phyloP scores from a whole-genome alignment of 768 basidiomycete species.

The Coprinopsis sp. region DNA sequence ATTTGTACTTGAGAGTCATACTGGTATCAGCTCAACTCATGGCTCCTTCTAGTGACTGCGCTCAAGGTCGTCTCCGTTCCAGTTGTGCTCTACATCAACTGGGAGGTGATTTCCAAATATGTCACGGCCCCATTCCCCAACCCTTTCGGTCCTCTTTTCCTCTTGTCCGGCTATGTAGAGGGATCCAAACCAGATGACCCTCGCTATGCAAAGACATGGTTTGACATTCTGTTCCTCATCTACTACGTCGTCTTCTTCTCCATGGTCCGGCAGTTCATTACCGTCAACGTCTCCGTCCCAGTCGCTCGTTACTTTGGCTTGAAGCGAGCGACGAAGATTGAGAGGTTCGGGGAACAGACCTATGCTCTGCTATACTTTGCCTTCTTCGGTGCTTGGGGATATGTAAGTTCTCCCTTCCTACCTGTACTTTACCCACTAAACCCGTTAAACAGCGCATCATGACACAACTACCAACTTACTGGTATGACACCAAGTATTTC shows the following conservation, averaged over 20 bases:
- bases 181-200: conserved; percentile 48
- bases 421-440: conserved; percentile 4
- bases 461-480: conserved; percentile 75
- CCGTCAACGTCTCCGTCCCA: conserved; percentile 59
- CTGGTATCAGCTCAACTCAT: neutral
- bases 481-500: conserved; percentile 78
- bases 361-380: conserved; percentile 84
- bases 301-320: conserved; percentile 72
- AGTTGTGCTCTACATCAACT: conserved; percentile 57
- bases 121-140: conserved; percentile 51
- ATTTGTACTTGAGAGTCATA: neutral
- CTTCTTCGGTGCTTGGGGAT: conserved; percentile 67
- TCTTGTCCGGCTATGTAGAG: conserved; percentile 62
- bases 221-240: conserved; percentile 74
- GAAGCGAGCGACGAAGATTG: conserved; percentile 57
- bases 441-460: conserved; percentile 63
- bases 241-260: conserved; percentile 90
- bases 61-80: conserved; percentile 63
- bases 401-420: conserved; percentile 46
- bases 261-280: conserved; percentile 73
- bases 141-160: conserved; percentile 69
- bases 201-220: conserved; percentile 65
- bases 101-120: conserved; percentile 49
- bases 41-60: conserved; percentile 44
- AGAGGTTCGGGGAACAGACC: conserved; percentile 87